Evolutionary conservation across 2,329 filamentous ascomycete genomes (phyloP).

Genomic region (Ophiostoma australiae): DNA sequence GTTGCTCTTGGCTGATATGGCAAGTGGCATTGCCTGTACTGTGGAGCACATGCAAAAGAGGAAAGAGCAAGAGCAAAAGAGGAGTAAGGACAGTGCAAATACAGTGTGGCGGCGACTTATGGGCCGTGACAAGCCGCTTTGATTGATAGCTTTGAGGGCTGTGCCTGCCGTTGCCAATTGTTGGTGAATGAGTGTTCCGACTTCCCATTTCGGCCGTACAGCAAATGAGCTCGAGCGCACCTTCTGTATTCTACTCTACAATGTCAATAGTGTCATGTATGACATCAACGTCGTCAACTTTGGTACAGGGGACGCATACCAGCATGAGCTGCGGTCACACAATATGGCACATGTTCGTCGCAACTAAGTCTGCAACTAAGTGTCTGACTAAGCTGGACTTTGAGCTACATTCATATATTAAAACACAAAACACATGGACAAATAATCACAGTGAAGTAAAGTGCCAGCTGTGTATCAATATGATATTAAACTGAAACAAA

Average conservation of each 20-base stretch:
- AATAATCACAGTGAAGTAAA: background rate
- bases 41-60: constrained; percentile 9
- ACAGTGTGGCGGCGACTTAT: background rate
- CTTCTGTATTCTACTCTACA: background rate
- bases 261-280: background rate
- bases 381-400: background rate
- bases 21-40: constrained; percentile 4
- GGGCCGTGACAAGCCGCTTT: background rate
- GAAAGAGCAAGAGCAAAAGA: background rate
- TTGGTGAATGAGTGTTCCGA: background rate
- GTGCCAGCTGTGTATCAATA: too few species aligned
- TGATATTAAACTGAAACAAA: too few species aligned
- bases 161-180: background rate
- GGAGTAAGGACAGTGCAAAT: background rate
- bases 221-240: background rate
- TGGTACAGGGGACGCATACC: background rate
- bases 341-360: background rate
- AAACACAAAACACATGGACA: background rate
- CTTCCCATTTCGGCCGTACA: background rate
- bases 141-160: background rate
- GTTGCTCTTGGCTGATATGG: constrained; percentile 1
- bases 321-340: constrained; percentile 7
- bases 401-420: too few species aligned
- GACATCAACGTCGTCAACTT: background rate
- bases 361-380: background rate